Conservation (phyloP, 2,329 filamentous ascomycete genomes). For the Fusarium neocosmosporiellum region DNA sequence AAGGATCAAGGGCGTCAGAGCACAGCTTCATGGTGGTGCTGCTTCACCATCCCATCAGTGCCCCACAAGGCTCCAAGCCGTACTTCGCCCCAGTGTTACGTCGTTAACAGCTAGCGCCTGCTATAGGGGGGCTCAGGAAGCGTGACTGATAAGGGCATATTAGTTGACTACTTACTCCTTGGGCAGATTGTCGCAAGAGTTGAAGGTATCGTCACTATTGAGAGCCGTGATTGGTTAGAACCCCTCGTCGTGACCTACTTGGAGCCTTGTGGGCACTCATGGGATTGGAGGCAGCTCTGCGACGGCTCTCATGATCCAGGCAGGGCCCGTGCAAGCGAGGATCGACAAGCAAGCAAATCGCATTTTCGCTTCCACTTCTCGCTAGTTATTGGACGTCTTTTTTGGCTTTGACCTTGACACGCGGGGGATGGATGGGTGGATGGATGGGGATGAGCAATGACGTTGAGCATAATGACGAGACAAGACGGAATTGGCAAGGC, state of each 20-base stretch:
- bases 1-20: neutral
- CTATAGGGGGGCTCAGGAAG: no score
- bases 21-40: neutral
- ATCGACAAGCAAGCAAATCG: neutral
- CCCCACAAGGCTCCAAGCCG: no score
- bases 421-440: slow-evolving; percentile 2
- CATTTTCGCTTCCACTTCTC: neutral
- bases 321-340: slow-evolving; percentile 3
- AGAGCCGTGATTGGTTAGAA: no score
- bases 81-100: no score
- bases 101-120: no score
- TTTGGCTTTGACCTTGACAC: slow-evolving; percentile 2
- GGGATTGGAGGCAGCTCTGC: neutral
- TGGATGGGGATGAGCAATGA: slow-evolving; percentile 21
- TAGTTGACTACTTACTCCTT: no score
- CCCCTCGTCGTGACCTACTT: no score
- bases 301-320: slow-evolving; percentile 17
- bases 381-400: neutral
- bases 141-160: no score
- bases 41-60: no score
- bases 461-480: slow-evolving; percentile 31
- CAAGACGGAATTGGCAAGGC: slow-evolving; percentile 1
- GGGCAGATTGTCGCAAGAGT: no score
- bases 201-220: no score
- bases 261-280: no score